Percentiles rank a stretch among this genome's conserved stretches.
These are phyloP conservation scores for Crassisporium funariophilum DNA, from an alignment of 768 basidiomycete genomes.

Conservation along the genomic window DNA sequence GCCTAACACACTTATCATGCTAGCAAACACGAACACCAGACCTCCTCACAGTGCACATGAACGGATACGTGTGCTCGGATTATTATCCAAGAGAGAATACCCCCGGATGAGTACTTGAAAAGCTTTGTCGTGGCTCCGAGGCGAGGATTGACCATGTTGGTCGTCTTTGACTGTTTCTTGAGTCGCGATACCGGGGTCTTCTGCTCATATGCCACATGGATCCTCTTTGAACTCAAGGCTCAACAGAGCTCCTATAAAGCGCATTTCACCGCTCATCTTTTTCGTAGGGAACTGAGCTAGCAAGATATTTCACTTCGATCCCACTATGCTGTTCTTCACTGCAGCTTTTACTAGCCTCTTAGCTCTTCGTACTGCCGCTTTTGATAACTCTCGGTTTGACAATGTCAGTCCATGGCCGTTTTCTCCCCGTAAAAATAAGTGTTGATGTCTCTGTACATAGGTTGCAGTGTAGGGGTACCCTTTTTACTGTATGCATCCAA, in stretches of 20 bases:
- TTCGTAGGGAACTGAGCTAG: background rate
- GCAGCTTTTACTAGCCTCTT: conserved; percentile 5
- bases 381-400: conserved; percentile 61
- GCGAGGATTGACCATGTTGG: conserved; percentile 14
- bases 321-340: background rate
- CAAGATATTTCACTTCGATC: too few species aligned
- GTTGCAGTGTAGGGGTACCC: conserved; percentile 61
- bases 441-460: conserved; percentile 31
- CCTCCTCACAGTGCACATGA: background rate
- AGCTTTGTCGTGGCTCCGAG: conserved; percentile 16
- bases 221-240: background rate
- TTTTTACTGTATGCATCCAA: background rate
- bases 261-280: background rate
- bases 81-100: background rate
- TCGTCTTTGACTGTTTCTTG: conserved; percentile 11
- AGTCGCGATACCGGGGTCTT: conserved; percentile 10
- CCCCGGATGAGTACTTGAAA: conserved; percentile 10
- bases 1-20: conserved; percentile 14
- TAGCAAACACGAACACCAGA: conserved; percentile 3
- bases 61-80: background rate
- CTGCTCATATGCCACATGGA: conserved; percentile 18
- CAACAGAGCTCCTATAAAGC: background rate
- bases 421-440: background rate
- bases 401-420: conserved; percentile 48
- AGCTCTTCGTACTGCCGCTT: conserved; percentile 33